Evolutionary conservation across 192 early-diverging fungal species (phyloP).

Genomic region (Podila minutissima): DNA sequence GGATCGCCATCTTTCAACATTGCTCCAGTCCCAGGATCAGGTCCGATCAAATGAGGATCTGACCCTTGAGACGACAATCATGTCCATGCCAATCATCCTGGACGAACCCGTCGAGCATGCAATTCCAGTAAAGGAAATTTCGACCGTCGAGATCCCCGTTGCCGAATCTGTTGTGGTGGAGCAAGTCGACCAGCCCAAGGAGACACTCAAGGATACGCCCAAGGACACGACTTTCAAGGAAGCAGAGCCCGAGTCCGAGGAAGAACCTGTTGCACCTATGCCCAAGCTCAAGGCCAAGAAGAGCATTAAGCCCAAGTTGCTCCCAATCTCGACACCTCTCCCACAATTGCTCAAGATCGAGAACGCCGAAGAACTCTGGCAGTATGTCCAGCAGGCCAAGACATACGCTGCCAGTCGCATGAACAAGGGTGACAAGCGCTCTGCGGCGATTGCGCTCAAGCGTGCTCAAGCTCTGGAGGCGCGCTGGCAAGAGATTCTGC

Average conservation of each 20-base stretch:
- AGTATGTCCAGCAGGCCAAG: conserved; percentile 45
- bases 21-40: conserved; percentile 10
- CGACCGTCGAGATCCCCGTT: background rate
- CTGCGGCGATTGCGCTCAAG: conserved; percentile 37
- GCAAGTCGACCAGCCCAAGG: background rate
- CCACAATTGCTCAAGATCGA: conserved; percentile 33
- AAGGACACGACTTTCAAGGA: background rate
- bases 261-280: background rate
- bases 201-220: background rate
- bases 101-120: conserved; percentile 19
- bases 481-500: conserved; percentile 38
- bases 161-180: background rate
- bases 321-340: conserved; percentile 44
- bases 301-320: conserved; percentile 34
- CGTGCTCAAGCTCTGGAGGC: conserved; percentile 35
- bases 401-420: conserved; percentile 43
- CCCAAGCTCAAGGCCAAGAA: conserved; percentile 26
- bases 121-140: conserved; percentile 15
- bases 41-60: conserved; percentile 29
- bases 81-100: conserved; percentile 28
- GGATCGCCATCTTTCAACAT: conserved; percentile 11
- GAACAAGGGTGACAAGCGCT: conserved; percentile 49
- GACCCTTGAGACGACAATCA: conserved; percentile 8
- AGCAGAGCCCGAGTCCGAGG: background rate
- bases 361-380: conserved; percentile 42